Conservation (phyloP, 768 basidiomycete species). For the Clitopilus hobsonii region DNA sequence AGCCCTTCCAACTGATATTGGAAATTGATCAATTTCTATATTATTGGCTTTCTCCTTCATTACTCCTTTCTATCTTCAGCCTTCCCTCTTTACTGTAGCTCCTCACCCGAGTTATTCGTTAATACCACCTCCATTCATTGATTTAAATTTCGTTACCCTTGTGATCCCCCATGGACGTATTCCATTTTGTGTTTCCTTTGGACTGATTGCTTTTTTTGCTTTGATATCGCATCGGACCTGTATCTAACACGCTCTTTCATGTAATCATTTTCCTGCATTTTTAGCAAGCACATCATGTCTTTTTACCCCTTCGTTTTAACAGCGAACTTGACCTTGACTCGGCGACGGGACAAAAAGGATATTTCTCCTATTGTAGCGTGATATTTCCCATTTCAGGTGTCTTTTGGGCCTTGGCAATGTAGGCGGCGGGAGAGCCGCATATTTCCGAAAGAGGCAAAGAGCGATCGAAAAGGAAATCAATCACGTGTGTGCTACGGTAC, state of each 20-base stretch:
- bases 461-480: not conserved
- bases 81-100: not conserved
- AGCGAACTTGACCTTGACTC: no score
- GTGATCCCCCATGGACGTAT: not conserved
- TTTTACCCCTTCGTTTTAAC: no score
- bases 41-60: no score
- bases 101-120: not conserved
- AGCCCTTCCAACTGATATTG: no score
- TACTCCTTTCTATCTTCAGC: not conserved
- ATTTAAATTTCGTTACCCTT: not conserved
- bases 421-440: not conserved
- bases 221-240: not conserved
- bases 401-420: not conserved
- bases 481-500: not conserved
- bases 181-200: not conserved
- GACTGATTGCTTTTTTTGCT: not conserved
- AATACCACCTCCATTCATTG: not conserved
- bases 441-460: not conserved
- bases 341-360: no score
- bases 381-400: no score
- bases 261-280: not conserved
- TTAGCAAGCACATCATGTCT: not conserved
- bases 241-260: conserved; percentile 1
- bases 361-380: no score
- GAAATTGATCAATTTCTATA: no score